phyloP scores from a whole-genome alignment of 306 rosid genomes.

The Lathyrus sativus region DNA sequence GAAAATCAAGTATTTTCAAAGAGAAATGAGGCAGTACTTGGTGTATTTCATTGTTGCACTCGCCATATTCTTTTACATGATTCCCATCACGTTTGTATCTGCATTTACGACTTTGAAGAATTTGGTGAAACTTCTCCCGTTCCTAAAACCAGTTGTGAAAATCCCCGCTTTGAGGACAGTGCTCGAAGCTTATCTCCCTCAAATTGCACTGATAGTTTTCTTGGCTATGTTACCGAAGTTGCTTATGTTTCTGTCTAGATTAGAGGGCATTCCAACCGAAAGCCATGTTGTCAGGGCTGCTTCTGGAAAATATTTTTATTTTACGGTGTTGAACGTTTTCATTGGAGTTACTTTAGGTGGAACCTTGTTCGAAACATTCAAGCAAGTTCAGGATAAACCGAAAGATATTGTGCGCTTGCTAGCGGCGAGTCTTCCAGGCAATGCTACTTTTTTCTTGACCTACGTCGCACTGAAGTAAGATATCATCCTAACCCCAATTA shows the following conservation, averaged over 20 bases:
- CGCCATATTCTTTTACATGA: constrained; percentile 68
- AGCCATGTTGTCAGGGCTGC: constrained; percentile 87
- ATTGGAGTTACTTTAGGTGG: constrained; percentile 82
- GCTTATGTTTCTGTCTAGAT: constrained; percentile 69
- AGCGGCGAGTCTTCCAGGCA: constrained; percentile 71
- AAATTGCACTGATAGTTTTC: constrained; percentile 75
- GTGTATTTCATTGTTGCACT: constrained; percentile 72
- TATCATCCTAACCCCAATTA: constrained; percentile 24
- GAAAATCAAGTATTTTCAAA: constrained; percentile 57
- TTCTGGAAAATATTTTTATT: constrained; percentile 90
- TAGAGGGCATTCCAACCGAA: constrained; percentile 79
- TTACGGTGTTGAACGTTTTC: constrained; percentile 76
- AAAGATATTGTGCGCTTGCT: constrained; percentile 43
- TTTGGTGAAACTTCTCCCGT: constrained; percentile 72
- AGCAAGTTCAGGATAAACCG: constrained; percentile 53
- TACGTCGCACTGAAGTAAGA: constrained; percentile 91
- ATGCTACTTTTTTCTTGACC: constrained; percentile 85
- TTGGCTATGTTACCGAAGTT: constrained; percentile 82
- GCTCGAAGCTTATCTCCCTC: constrained; percentile 94
- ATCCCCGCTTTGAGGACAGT: constrained; percentile 48
- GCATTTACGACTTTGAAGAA: constrained; percentile 76
- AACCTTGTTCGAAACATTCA: constrained; percentile 65
- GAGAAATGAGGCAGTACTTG: constrained; percentile 67
- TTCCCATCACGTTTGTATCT: constrained; percentile 71
- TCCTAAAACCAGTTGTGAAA: constrained; percentile 61